Base-by-base conservation (phyloP, 2,329 filamentous ascomycete species). In the Fusarium sp. region DNA sequence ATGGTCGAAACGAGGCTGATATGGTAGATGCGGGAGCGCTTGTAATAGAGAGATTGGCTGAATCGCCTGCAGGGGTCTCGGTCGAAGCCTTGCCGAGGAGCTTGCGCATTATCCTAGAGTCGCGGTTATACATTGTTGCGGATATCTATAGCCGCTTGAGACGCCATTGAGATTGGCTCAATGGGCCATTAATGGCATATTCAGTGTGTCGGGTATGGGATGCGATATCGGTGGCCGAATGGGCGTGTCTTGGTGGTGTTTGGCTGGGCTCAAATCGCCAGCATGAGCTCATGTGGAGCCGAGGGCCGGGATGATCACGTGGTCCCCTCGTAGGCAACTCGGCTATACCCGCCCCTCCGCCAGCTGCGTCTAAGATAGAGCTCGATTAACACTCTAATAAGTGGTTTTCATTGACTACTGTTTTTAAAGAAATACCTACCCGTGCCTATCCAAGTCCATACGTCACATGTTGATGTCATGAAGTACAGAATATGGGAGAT, bases 51-150 rank as follows among this genome's bases (percentile, higher is more conserved):
- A 81, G 75, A 67, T 62, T 73, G 47, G 41, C 62, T 6, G 72
- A 47, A 53, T 83, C 79, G 65, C 81, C 82, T 58, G 81, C 75
- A 41, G 80, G 77, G 63, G 83, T 80, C 64, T 86, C 83, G 68
- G 80, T 78, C 27, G 81, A 77, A 60, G 81, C 78, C 72, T 86
- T 86, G 75, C 86, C 86, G 32, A 88, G 83, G 23, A 88, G 83
- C 79, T 87, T 86, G 75, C 86, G 84, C 83, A 89, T 87, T 66
- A 87, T 86, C 77, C 80, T 84, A 63, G 82, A 84, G 70, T 86
- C 80, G 77, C 80, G 82, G 65, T 82, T 85, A 77, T 85, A 85
- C 83, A 85, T 85, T 66, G 56, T 75, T 66, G 69, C 66, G 68
- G 71, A 57, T 71, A 56, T 72, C 56, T 66, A 69, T 68, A 71